phyloP scores from a whole-genome alignment of 306 rosid species.

The Quercus gilva region DNA sequence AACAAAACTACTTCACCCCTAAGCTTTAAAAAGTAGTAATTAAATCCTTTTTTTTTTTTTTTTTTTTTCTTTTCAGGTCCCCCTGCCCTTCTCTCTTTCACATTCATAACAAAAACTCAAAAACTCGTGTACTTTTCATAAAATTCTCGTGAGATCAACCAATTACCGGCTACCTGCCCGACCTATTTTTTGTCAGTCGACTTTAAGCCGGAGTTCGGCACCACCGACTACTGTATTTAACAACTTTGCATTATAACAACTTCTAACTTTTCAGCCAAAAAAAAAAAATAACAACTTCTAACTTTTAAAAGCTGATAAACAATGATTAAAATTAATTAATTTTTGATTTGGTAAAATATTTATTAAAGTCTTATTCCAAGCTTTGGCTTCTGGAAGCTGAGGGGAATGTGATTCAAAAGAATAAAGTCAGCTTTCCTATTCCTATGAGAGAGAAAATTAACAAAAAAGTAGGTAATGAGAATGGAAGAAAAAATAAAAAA shows the following conservation, averaged over 20 bases:
- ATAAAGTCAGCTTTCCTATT: conserved; percentile 1
- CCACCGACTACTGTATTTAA: conserved; percentile 21
- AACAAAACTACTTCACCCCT: conserved; percentile 1
- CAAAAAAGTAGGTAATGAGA: background rate
- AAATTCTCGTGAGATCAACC: conserved; percentile 30
- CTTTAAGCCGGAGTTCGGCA: conserved; percentile 22
- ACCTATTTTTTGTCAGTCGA: conserved; percentile 28
- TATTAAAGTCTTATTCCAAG: conserved; percentile 27
- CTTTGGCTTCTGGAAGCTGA: conserved; percentile 14
- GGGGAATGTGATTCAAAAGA: conserved; percentile 14
- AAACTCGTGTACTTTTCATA: conserved; percentile 31
- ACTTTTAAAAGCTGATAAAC: background rate
- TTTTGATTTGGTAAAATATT: background rate
- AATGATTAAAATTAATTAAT: background rate
- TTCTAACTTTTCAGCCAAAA: conserved; percentile 4
- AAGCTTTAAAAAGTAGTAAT: background rate
- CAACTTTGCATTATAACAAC: conserved; percentile 7
- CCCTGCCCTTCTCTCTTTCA: background rate
- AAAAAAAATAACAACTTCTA: conserved; percentile 20
- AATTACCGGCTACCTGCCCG: background rate
- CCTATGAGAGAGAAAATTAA: background rate
- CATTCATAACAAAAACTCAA: conserved; percentile 8
- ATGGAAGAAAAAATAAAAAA: background rate
- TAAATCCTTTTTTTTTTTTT: background rate
- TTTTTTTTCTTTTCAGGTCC: background rate